These are phyloP conservation scores for Candida anutae DNA, from an alignment of 1,139 yeast species.

Conservation along the genomic window DNA sequence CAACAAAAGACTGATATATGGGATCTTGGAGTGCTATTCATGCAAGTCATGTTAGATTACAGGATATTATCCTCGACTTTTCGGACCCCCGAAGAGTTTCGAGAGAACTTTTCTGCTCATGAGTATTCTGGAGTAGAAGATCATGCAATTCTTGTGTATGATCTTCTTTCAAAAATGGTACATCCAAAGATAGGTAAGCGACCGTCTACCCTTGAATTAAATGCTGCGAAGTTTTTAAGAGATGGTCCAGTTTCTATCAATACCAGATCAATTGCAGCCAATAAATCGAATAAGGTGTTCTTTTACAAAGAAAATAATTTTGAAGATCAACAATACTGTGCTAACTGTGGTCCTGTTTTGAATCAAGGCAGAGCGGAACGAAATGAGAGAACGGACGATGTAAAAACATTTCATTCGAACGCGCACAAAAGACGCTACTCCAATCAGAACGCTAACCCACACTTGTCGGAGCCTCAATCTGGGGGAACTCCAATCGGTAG, in stretches of 20 bases:
- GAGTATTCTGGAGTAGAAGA: slow-evolving; percentile 24
- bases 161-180: slow-evolving; percentile 60
- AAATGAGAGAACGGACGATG: slow-evolving; percentile 1
- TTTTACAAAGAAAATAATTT: background rate
- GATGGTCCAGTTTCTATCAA: slow-evolving; percentile 42
- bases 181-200: slow-evolving; percentile 62
- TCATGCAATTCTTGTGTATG: slow-evolving; percentile 41
- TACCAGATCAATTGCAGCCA: background rate
- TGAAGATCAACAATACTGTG: background rate
- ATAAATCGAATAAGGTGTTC: background rate
- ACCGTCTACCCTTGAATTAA: slow-evolving; percentile 73
- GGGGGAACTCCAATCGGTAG: slow-evolving; percentile 19
- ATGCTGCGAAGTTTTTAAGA: slow-evolving; percentile 76
- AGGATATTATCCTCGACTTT: slow-evolving; percentile 38
- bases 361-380: slow-evolving; percentile 2
- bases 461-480: slow-evolving; percentile 3
- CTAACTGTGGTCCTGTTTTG: slow-evolving; percentile 1
- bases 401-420: no score
- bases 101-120: slow-evolving; percentile 32
- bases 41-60: slow-evolving; percentile 62
- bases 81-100: slow-evolving; percentile 55
- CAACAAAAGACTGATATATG: slow-evolving; percentile 86
- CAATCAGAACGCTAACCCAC: slow-evolving; percentile 8
- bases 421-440: slow-evolving; percentile 13
- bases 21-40: slow-evolving; percentile 78